These are phyloP conservation scores for Sophora flavescens DNA, from an alignment of 306 rosid genomes.

Conservation along the genomic window DNA sequence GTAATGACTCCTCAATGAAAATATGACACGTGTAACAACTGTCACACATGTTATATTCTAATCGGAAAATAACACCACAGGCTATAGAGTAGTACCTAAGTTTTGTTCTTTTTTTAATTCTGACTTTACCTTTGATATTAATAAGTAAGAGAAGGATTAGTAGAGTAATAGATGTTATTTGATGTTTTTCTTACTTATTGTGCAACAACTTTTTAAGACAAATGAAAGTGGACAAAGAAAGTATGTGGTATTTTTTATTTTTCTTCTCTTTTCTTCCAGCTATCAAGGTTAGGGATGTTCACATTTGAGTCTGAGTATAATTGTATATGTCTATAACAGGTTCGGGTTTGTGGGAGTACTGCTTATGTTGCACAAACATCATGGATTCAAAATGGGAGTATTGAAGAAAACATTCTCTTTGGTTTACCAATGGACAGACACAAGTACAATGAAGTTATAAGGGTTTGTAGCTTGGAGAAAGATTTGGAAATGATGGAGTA, in stretches of 20 bases:
- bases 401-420: constrained; percentile 75
- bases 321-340: constrained; percentile 49
- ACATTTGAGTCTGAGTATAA: not conserved
- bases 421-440: constrained; percentile 71
- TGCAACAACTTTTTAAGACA: no score
- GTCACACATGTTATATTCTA: no score
- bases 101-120: no score
- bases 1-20: no score
- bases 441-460: constrained; percentile 63
- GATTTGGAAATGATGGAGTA: constrained; percentile 86
- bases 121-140: not conserved
- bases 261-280: not conserved
- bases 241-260: not conserved
- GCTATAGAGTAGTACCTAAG: no score
- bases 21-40: no score
- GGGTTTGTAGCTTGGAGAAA: constrained; percentile 78
- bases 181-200: no score
- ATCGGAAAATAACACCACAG: no score
- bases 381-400: constrained; percentile 91
- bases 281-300: not conserved
- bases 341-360: constrained; percentile 72
- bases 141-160: no score
- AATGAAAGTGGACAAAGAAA: no score
- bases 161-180: no score
- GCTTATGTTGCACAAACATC: constrained; percentile 92